Evolutionary conservation across 495 filamentous ascomycete genomes (phyloP), one percentile per base, ranked within the genome.

Genomic region (Talaromyces nanjingensis): DNA sequence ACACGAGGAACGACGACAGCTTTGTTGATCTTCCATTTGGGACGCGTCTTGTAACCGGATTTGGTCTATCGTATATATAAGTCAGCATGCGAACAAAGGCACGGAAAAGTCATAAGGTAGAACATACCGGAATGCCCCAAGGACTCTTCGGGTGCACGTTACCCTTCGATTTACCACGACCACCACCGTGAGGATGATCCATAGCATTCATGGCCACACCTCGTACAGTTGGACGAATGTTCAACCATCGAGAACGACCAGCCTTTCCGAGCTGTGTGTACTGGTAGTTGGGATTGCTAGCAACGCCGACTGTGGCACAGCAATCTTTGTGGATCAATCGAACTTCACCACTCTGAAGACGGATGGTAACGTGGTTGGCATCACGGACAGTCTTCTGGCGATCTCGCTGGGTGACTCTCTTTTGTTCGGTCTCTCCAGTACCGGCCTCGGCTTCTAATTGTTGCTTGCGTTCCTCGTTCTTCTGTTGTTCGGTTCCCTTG

Each of bases 101-200:
- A 58, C 65, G 9, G 16, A 66, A 66, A 49, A 45, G 45, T 3
- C 20, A 20, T 5, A 49, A 49, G 7, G 45, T 24, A 39, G 4
- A 42, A 84, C 91, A 74, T 89, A 96, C 92, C 77, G 91, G 92
- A 72, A 85, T 87, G 69, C 96, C 96, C 94, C 94, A 98, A 64
- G 92, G 92, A 79, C 91, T 96, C 72, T 92, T 90, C 53, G 96
- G 93, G 72, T 94, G 80, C 63, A 90, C 84, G 74, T 98, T 98
- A 83, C 94, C 93, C 89, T 98, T 98, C 25, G 91, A 96, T 80
- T 98, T 98, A 73, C 94, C 94, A 80, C 96, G 84, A 73, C 94
- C 94, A 88, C 94, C 94, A 84, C 94, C 94, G 77, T 98, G 94
- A 68, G 94, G 93, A 84, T 98, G 94, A 68, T 98, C 96, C 65